Percentiles rank a stretch among this genome's conserved stretches.
These are phyloP conservation scores for Picochlorum sp. DNA, from an alignment of 139 green algal species.

Conservation along the genomic window DNA sequence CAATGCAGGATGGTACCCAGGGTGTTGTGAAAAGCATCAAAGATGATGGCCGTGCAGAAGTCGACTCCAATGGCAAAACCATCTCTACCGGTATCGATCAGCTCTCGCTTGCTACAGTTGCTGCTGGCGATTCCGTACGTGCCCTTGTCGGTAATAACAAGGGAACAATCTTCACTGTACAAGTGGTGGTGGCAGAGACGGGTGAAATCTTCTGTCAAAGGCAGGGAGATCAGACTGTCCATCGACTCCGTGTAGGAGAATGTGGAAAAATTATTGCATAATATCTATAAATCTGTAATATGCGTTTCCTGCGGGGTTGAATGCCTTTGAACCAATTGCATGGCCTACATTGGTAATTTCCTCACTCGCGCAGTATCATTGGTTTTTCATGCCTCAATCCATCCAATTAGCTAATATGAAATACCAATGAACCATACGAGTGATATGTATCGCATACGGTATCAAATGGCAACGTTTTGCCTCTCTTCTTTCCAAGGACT, in stretches of 20 bases:
- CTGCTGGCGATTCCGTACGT: background rate
- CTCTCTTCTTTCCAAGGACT: no score
- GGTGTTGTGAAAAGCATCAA: conserved; percentile 12
- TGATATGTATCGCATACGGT: no score
- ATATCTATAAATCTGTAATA: background rate
- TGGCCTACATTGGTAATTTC: no score
- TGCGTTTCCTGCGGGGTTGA: background rate
- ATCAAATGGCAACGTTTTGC: no score
- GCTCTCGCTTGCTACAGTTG: background rate
- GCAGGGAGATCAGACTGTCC: background rate
- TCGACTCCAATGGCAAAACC: conserved; percentile 1
- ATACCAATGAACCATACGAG: no score
- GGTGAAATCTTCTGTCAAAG: background rate
- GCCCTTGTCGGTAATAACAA: background rate
- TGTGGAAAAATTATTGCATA: conserved; percentile 1
- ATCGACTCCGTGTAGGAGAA: background rate
- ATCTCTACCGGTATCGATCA: background rate
- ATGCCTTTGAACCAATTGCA: no score
- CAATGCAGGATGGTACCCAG: conserved; percentile 10
- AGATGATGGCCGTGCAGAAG: conserved; percentile 10
- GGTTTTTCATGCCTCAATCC: no score
- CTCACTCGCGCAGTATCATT: no score
- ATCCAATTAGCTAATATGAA: no score
- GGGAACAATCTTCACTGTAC: background rate
- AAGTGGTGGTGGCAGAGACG: background rate